phyloP scores from a whole-genome alignment of 495 filamentous ascomycete species.

The Lasiosphaeris hirsuta region DNA sequence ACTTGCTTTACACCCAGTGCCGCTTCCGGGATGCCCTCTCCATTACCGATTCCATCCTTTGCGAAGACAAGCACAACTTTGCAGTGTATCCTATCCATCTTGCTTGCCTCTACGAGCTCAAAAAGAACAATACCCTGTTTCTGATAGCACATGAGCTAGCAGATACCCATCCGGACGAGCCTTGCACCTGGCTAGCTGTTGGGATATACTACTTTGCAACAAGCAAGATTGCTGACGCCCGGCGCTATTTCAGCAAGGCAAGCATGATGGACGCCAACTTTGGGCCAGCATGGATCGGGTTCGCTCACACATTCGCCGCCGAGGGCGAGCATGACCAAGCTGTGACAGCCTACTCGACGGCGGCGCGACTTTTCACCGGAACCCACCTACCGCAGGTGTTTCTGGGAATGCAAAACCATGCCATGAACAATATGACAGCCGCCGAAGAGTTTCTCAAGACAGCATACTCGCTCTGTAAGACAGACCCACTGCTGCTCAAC shows the following conservation, averaged over 20 bases:
- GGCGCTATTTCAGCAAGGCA: constrained; percentile 94
- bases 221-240: constrained; percentile 84
- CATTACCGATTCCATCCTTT: constrained; percentile 78
- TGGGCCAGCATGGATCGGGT: constrained; percentile 97
- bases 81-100: constrained; percentile 85
- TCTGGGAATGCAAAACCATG: constrained; percentile 96
- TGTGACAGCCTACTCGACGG: constrained; percentile 95
- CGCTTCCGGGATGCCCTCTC: constrained; percentile 81
- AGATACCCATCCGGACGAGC: constrained; percentile 85
- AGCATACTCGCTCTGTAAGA: constrained; percentile 70
- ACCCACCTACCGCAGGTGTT: constrained; percentile 96
- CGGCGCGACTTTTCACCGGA: constrained; percentile 91
- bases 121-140: constrained; percentile 82
- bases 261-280: constrained; percentile 97
- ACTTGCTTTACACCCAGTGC: constrained; percentile 92
- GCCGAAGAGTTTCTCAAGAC: constrained; percentile 95
- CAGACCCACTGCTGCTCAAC: constrained; percentile 88
- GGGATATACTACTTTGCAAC: constrained; percentile 93
- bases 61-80: constrained; percentile 83
- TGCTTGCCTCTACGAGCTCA: constrained; percentile 85
- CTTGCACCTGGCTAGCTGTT: constrained; percentile 88
- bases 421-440: constrained; percentile 88
- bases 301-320: constrained; percentile 99
- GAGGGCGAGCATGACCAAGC: constrained; percentile 99
- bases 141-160: constrained; percentile 92